Evolutionary conservation across 2,329 filamentous ascomycete genomes (phyloP), one percentile per base, ranked within the genome.

Genomic region (Epichloe aotearoae): DNA sequence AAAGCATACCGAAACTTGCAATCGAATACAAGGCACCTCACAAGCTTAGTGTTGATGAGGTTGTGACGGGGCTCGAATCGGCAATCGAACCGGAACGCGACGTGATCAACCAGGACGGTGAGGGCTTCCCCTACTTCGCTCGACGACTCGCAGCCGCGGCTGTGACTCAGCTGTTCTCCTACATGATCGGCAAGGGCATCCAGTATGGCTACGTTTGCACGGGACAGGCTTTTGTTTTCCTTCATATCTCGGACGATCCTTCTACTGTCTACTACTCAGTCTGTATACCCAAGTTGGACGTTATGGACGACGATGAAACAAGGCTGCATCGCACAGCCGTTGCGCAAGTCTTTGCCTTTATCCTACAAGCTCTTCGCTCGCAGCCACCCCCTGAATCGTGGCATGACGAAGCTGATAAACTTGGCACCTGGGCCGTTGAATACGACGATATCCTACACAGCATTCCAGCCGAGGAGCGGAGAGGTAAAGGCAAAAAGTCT

Each of bases 11-110:
- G 1, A 15, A 17, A 6, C 11, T 63, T 20, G 63, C 63, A 6
- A 69, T 69, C 53, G 59, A 70, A 51, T 69, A 70, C 53, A 69
- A 69, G 53, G 52, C 66, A 33, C 68, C 65, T 23, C 59, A 70
- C 50, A 68, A 70, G 56, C 54, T 70, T 30, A 64, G 53, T 10
- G 38, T 49, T 8, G 58, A 65, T 30, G 60, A 68, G 51, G 51
- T 70, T 6, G 50, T 61, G 4, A 59, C 58, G 5, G 64, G 68
- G 17, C 58, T 71, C 11, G 52, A 23, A 17, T 61, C 58, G 3
- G 63, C 66, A 50, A 69, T 71, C 48, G 52, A 60, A 34, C 64
- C 60, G 3, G 60, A 66, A 34, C 56, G 55, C 5, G 58, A 64
- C 33, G 52, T 64, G 17, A 63, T 70, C 51, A 60, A 67, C 52